Base-by-base conservation (phyloP, 108 stramenopile genomes). In the Craspedostauros australis region DNA sequence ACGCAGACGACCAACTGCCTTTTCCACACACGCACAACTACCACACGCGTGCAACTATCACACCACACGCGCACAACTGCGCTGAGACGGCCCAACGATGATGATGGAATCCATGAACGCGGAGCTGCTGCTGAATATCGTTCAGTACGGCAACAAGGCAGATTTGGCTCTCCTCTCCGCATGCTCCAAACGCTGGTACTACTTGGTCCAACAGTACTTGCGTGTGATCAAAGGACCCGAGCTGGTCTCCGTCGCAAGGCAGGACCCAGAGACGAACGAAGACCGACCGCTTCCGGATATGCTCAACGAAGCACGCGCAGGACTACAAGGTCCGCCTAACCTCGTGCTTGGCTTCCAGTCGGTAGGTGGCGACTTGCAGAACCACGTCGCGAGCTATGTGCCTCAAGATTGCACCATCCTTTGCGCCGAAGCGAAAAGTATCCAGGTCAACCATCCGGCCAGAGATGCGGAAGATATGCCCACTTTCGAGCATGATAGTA, bases 371-470 rank as follows among this genome's bases (percentile, higher is more conserved):
- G 24, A 15, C 11, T 22, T 54, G 11, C 26, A 54, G 4, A 29
- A 54, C 1, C 14, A 39, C 19, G 39, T 46, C 4, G 30, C 60
- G 19, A 30, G 20, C 26, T 24, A 6, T 8, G 42, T 58, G 23
- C 62, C 62, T 19, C 21, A 30, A 5, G 36, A 50, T 29, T 46
- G 52, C 4, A 33, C 70, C 16, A 36, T 59, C 0, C 26, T 80
- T 24, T 66, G 71, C 8, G 67, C 58, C n/a, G n/a, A n/a, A n/a
- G n/a, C 57, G 7, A 29, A 30, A 20, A 25, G n/a, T 5, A 65
- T 62, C 45, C 73, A 64, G 57, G 72, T 62, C 36, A 72, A 59
- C 46, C 45, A n/a, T n/a, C n/a, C n/a, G n/a, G n/a, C n/a, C n/a
- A n/a, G n/a, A n/a, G n/a, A 34, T 22, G 27, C 18, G 1, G 12